Conservation (phyloP, 1,139 yeast genomes). For the Taphrina betulina region DNA sequence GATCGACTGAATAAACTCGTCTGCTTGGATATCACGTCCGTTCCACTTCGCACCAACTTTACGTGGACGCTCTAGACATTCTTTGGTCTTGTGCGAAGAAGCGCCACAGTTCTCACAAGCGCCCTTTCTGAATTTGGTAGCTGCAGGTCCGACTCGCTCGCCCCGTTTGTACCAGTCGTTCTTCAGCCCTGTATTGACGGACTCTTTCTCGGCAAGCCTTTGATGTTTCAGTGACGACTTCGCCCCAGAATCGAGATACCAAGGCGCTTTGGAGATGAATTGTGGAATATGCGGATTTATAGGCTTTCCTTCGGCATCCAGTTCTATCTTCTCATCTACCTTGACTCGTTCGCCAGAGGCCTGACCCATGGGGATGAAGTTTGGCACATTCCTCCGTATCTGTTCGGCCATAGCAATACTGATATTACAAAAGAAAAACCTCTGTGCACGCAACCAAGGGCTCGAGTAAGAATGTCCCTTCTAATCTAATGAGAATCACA, state of each 20-base stretch:
- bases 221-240: slow-evolving; percentile 55
- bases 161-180: slow-evolving; percentile 45
- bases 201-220: slow-evolving; percentile 44
- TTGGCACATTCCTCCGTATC: slow-evolving; percentile 13
- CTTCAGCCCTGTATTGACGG: slow-evolving; percentile 36
- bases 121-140: slow-evolving; percentile 47
- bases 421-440: too few species aligned
- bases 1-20: slow-evolving; percentile 42
- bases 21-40: slow-evolving; percentile 42
- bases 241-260: slow-evolving; percentile 48
- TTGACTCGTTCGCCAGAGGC: slow-evolving; percentile 20
- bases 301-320: slow-evolving; percentile 47
- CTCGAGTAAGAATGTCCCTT: too few species aligned
- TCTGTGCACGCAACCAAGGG: too few species aligned
- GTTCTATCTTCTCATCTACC: slow-evolving; percentile 34
- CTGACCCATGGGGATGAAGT: slow-evolving; percentile 25
- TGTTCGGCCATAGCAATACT: too few species aligned
- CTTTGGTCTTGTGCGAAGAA: slow-evolving; percentile 49
- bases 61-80: slow-evolving; percentile 56
- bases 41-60: slow-evolving; percentile 47
- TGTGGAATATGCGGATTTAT: slow-evolving; percentile 45
- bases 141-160: slow-evolving; percentile 40
- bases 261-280: slow-evolving; percentile 54
- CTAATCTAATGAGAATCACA: too few species aligned
- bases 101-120: slow-evolving; percentile 59